These are phyloP conservation scores for Gossypium longicalyx DNA, from an alignment of 345 rosid species.

Conservation along the genomic window DNA sequence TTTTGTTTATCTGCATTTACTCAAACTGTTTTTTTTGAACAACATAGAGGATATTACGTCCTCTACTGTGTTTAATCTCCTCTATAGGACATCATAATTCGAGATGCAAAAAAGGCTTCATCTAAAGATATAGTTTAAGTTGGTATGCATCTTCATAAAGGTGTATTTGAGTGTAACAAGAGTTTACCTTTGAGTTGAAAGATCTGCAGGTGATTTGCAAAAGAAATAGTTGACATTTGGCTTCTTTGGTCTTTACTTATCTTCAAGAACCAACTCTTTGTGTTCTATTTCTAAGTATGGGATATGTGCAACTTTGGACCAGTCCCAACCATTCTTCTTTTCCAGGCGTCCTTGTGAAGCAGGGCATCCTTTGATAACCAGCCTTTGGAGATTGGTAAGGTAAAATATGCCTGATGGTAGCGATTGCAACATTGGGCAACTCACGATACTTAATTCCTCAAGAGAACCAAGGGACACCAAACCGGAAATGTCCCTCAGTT, in stretches of 20 bases:
- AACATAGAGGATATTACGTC: not conserved
- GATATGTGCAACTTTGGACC: not conserved
- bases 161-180: not conserved
- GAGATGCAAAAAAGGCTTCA: not conserved
- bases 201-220: not conserved
- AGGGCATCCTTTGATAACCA: conserved; percentile 6
- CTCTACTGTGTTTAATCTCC: not conserved
- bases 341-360: not conserved
- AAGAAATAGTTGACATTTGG: not conserved
- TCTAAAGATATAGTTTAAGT: not conserved
- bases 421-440: conserved; percentile 17
- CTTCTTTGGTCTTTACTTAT: not conserved
- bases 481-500: not conserved
- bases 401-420: not conserved
- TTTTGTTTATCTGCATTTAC: not conserved
- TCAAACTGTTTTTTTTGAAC: not conserved
- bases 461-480: conserved; percentile 11
- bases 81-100: not conserved
- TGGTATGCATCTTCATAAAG: not conserved
- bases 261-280: not conserved
- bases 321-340: not conserved
- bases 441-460: conserved; percentile 13
- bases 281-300: not conserved
- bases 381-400: not conserved
- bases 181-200: not conserved